A percentile compares a stretch with the other conserved stretches of the same genome.
Evolutionary conservation across 129 eudicot genomes (phyloP).

Genomic region (Flaveria trinervia): DNA sequence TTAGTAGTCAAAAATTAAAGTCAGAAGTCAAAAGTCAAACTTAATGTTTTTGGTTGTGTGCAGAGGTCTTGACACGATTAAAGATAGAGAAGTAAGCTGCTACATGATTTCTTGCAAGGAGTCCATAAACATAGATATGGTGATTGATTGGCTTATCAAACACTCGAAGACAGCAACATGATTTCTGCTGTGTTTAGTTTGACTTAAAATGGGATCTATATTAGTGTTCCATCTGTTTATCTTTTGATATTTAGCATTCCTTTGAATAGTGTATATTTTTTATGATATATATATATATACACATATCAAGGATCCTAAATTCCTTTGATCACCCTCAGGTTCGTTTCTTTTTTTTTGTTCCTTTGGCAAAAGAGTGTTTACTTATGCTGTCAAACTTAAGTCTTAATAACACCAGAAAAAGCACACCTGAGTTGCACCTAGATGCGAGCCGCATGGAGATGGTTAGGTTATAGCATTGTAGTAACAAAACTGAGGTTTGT

Average conservation of each 20-base stretch:
- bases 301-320: neutral
- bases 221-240: conserved; percentile 14
- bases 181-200: conserved; percentile 13
- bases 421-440: too few relatives aligned
- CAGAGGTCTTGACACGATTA: conserved; percentile 66
- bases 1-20: neutral
- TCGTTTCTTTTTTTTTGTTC: neutral
- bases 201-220: conserved; percentile 5
- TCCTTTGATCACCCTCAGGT: neutral
- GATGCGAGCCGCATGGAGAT: too few relatives aligned
- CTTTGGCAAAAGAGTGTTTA: neutral
- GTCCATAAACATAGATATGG: conserved; percentile 75
- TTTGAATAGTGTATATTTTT: conserved; percentile 21
- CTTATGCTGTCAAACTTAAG: neutral
- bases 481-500: too few relatives aligned
- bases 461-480: too few relatives aligned
- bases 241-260: neutral
- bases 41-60: neutral
- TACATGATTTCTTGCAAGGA: conserved; percentile 96
- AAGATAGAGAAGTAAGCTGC: conserved; percentile 87
- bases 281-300: conserved; percentile 15
- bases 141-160: conserved; percentile 88
- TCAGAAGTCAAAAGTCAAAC: neutral
- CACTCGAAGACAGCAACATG: conserved; percentile 73
- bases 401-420: too few relatives aligned